phyloP scores from a whole-genome alignment of 352 stramenopile genomes.

The Phytophthora tubulina region DNA sequence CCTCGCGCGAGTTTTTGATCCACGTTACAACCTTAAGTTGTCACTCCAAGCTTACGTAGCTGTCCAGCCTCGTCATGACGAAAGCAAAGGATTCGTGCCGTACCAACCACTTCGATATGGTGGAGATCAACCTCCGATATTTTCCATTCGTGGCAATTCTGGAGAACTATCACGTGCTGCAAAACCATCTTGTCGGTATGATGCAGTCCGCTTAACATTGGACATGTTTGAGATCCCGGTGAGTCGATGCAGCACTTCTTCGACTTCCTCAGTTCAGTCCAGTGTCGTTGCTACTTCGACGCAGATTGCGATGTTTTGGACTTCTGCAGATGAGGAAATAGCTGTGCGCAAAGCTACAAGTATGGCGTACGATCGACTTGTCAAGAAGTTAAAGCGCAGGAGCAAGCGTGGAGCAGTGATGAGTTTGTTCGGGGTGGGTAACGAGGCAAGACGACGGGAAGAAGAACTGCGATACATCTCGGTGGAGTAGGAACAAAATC shows the following conservation, averaged over 20 bases:
- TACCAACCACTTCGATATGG: constrained; percentile 42
- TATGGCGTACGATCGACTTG: constrained; percentile 36
- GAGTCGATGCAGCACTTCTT: neutral
- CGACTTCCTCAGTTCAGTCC: neutral
- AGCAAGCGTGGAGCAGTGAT: constrained; percentile 25
- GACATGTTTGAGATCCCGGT: neutral
- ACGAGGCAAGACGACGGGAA: constrained; percentile 25
- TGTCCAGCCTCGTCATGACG: constrained; percentile 30
- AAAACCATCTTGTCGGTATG: constrained; percentile 14
- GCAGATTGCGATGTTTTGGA: constrained; percentile 36
- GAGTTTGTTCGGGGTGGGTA: constrained; percentile 28
- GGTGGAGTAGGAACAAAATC: constrained; percentile 20
- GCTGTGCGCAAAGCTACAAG: constrained; percentile 31
- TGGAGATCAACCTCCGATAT: constrained; percentile 30
- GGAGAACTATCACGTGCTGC: neutral
- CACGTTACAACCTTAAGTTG: constrained; percentile 40
- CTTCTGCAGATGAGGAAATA: constrained; percentile 34
- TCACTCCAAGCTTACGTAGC: constrained; percentile 41
- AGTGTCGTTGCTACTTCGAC: neutral
- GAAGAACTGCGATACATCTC: constrained; percentile 20
- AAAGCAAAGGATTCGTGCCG: constrained; percentile 36
- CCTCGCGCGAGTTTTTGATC: constrained; percentile 47
- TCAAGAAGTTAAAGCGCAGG: constrained; percentile 26
- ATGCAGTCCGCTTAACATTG: constrained; percentile 10
- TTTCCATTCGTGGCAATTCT: constrained; percentile 28